Base-by-base conservation (phyloP, 495 filamentous ascomycete genomes). In the Penicillium riverlandense region DNA sequence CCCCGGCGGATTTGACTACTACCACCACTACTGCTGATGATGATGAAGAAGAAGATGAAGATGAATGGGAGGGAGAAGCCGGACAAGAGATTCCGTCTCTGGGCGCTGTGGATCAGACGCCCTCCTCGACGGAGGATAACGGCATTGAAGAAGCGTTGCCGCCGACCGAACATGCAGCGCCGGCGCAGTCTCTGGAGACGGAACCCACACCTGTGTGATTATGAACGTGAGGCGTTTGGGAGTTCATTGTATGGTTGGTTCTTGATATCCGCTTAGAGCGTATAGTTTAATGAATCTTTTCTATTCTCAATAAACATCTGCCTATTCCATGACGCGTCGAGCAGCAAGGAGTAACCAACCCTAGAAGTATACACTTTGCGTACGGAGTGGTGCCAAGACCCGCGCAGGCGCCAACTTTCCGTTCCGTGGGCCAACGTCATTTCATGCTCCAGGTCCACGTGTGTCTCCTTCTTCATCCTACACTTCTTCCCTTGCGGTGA, bases 351-450 rank as follows among this genome's bases (percentile, higher is more conserved):
- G 22, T 3, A 22, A 6, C 22, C 22, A 22, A 6, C 22, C 22
- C 2, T 22, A 22, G 22, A 16, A 16, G 22, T 22, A 22, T 22
- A 34, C n/a, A 34, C 32, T 10, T 34, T 2, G 2, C 0, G 7
- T 9, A 6, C 2, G 3, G 32, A 8, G 32, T 9, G 9, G 9
- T 34, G 32, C 32, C 32, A 12, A 34, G 38, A 42, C 42, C 41
- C 36, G 40, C 40, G 41, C 61, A 69, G 61, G 65, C 61, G 57
- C 58, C 58, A 65, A 46, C 63, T 60, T 66, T 62, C 58, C 52
- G 45, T 22, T 22, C 22, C 22, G 2, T 22, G 22, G 22, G 41
- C 48, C 53, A 57, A 66, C 63, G 63, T 66, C 63, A 66, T 66
- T 4, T 22, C 3, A 22, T 59, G 59, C 48, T 36, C 50, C 15